Evolutionary conservation across 2,329 filamentous ascomycete genomes (phyloP).

Genomic region (Colletotrichum orbiculare): DNA sequence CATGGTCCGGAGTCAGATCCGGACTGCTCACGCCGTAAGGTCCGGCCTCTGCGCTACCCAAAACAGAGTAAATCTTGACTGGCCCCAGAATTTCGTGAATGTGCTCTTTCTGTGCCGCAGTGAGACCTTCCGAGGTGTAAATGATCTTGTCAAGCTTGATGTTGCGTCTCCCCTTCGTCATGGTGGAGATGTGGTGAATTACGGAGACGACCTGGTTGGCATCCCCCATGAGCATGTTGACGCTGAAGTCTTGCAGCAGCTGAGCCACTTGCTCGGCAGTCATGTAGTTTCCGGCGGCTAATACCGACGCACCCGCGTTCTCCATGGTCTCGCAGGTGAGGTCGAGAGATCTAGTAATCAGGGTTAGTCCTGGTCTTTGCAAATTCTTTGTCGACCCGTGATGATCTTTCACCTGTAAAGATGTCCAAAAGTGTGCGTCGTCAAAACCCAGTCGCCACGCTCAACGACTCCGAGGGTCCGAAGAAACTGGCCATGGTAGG

Average conservation of each 20-base stretch:
- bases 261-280: constrained; percentile 40
- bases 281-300: constrained; percentile 49
- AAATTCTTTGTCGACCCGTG: not conserved
- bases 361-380: not conserved
- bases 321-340: constrained; percentile 53
- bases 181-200: constrained; percentile 47
- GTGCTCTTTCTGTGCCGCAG: constrained; percentile 44
- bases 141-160: constrained; percentile 53
- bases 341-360: constrained; percentile 47
- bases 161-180: constrained; percentile 37
- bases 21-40: constrained; percentile 49
- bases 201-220: constrained; percentile 51
- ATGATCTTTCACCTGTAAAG: constrained; percentile 49
- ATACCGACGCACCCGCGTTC: constrained; percentile 52
- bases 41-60: constrained; percentile 56
- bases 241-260: constrained; percentile 45
- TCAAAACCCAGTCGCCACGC: constrained; percentile 51
- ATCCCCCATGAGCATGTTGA: constrained; percentile 53
- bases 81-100: constrained; percentile 45
- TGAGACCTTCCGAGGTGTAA: constrained; percentile 57
- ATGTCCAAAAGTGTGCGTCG: constrained; percentile 48
- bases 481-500: constrained; percentile 47
- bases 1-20: constrained; percentile 40
- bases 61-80: constrained; percentile 51
- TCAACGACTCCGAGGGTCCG: constrained; percentile 44